Evolutionary conservation across 2,329 filamentous ascomycete genomes (phyloP).

Genomic region (Xylaria digitata): DNA sequence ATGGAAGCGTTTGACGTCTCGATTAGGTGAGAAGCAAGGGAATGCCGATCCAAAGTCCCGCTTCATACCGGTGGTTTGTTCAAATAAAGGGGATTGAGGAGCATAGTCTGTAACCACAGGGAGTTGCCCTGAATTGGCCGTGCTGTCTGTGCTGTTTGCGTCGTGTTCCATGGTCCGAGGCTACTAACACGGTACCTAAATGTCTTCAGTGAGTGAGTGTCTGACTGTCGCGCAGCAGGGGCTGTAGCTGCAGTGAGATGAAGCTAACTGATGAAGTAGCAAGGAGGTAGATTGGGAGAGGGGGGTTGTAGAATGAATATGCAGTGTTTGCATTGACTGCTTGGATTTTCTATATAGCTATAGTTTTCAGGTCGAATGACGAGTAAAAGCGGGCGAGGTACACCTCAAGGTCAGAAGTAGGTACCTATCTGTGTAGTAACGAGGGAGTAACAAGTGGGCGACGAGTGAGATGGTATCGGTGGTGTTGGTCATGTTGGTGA

Average conservation of each 20-base stretch:
- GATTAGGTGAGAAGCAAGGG: background rate
- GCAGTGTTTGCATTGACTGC: background rate
- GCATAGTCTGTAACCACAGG: background rate
- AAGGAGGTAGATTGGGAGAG: no score
- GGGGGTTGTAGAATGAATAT: background rate
- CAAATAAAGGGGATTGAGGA: background rate
- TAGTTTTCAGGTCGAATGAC: background rate
- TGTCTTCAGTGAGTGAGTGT: background rate
- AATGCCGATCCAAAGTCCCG: constrained; percentile 17
- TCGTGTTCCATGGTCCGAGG: background rate
- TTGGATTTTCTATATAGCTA: background rate
- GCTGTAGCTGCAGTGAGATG: no score
- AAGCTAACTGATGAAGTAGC: background rate
- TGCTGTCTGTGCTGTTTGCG: background rate
- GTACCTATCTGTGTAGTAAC: no score
- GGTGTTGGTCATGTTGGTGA: background rate
- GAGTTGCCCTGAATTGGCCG: background rate
- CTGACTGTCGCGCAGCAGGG: background rate
- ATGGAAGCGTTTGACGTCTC: background rate
- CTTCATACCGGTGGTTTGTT: background rate
- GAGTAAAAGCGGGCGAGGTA: background rate
- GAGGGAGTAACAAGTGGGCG: background rate
- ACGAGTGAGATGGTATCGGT: no score
- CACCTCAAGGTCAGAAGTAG: background rate
- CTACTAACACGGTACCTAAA: background rate